Evolutionary conservation across 2,329 filamentous ascomycete species (phyloP).

Genomic region (Botryotinia globosa): DNA sequence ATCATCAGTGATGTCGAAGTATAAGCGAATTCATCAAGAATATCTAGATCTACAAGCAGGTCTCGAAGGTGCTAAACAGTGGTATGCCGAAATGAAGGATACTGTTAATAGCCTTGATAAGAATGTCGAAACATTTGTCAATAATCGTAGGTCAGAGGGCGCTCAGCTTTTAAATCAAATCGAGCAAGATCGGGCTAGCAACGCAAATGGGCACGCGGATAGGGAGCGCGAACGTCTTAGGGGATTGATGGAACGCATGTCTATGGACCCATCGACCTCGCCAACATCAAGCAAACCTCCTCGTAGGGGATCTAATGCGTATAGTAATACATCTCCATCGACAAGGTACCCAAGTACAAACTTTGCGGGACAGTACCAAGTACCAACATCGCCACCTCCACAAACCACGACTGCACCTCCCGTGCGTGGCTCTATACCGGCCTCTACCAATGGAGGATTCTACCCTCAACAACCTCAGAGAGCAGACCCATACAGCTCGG

Average conservation of each 20-base stretch:
- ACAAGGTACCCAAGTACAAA: conserved; percentile 53
- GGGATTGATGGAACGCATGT: conserved; percentile 93
- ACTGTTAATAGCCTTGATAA: conserved; percentile 88
- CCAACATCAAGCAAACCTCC: conserved; percentile 43
- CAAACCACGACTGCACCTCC: conserved; percentile 39
- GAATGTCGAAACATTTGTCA: conserved; percentile 96
- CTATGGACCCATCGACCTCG: conserved; percentile 63
- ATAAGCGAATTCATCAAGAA: conserved; percentile 87
- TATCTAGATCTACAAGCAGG: conserved; percentile 88
- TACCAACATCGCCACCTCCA: conserved; percentile 51
- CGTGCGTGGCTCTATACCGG: conserved; percentile 46
- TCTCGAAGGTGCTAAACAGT: conserved; percentile 81
- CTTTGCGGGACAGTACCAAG: conserved; percentile 57
- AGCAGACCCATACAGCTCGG: conserved; percentile 7
- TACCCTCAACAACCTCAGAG: conserved; percentile 26
- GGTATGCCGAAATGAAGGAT: conserved; percentile 94
- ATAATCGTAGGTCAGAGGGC: conserved; percentile 87
- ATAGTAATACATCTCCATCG: conserved; percentile 40
- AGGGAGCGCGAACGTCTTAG: conserved; percentile 81
- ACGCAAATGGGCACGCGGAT: conserved; percentile 52
- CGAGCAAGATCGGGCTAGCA: conserved; percentile 37
- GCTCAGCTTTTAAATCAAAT: conserved; percentile 86
- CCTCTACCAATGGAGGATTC: conserved; percentile 40
- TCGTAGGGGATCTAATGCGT: conserved; percentile 34
- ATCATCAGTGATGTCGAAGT: conserved; percentile 76